phyloP scores from a whole-genome alignment of 352 stramenopile genomes.

The Globisporangium sylvaticum region DNA sequence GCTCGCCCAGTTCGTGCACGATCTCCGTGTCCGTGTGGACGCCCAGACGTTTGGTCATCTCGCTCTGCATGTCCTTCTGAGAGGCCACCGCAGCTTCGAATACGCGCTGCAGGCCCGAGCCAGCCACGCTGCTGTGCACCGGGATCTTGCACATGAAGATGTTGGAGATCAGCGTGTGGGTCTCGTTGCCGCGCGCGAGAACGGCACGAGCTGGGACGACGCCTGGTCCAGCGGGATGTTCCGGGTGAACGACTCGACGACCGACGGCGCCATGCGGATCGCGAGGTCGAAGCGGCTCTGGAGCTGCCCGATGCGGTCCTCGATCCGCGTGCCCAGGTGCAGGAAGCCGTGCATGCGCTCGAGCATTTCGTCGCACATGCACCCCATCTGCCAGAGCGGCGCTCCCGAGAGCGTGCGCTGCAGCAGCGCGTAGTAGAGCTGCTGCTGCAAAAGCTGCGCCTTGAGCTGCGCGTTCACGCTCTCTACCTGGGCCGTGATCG shows the following conservation, averaged over 20 bases:
- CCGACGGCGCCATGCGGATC: background rate
- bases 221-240: background rate
- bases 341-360: background rate
- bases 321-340: background rate
- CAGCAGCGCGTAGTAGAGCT: background rate
- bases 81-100: background rate
- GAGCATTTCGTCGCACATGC: background rate
- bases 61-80: background rate
- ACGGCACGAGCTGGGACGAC: background rate
- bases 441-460: background rate
- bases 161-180: background rate
- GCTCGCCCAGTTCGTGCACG: background rate
- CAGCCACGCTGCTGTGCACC: background rate
- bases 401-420: background rate
- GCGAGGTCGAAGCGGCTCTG: background rate
- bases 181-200: background rate
- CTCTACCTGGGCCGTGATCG: background rate
- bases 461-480: background rate
- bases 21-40: background rate
- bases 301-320: background rate
- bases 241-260: background rate
- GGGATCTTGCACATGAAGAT: background rate
- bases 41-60: background rate
- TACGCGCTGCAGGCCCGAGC: background rate
- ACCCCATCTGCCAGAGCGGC: background rate